phyloP scores from a whole-genome alignment of 768 basidiomycete genomes.

The Amanita exitialis region DNA sequence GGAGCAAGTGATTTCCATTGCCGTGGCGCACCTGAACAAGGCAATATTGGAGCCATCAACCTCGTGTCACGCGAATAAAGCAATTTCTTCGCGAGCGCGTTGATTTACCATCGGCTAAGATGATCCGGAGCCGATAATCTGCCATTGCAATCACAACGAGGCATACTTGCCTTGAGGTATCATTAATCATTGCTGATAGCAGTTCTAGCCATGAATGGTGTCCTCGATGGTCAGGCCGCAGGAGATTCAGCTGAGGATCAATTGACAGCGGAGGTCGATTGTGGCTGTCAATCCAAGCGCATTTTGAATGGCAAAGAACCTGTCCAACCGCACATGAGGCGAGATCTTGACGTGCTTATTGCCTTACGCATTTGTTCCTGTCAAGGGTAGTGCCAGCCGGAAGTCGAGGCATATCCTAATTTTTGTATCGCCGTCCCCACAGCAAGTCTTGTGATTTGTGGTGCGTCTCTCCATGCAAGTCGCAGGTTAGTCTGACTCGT shows the following conservation, averaged over 20 bases:
- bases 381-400: neutral
- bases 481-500: neutral
- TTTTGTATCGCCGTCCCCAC: too few relatives aligned
- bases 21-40: neutral
- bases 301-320: neutral
- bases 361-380: neutral
- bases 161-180: neutral
- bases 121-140: neutral
- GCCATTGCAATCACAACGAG: slow-evolving; percentile 5
- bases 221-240: neutral
- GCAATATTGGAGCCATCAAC: neutral
- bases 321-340: neutral
- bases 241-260: neutral
- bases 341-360: neutral
- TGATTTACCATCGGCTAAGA: neutral
- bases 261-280: neutral
- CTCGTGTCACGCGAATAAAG: neutral
- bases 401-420: neutral
- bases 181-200: neutral
- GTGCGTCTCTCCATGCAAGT: neutral
- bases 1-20: neutral
- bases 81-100: neutral
- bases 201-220: neutral
- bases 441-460: too few relatives aligned
- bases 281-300: neutral